A percentile compares a stretch with the other conserved stretches of the same genome.
phyloP scores from a whole-genome alignment of 2,329 filamentous ascomycete species.

The Penicillium expansum region DNA sequence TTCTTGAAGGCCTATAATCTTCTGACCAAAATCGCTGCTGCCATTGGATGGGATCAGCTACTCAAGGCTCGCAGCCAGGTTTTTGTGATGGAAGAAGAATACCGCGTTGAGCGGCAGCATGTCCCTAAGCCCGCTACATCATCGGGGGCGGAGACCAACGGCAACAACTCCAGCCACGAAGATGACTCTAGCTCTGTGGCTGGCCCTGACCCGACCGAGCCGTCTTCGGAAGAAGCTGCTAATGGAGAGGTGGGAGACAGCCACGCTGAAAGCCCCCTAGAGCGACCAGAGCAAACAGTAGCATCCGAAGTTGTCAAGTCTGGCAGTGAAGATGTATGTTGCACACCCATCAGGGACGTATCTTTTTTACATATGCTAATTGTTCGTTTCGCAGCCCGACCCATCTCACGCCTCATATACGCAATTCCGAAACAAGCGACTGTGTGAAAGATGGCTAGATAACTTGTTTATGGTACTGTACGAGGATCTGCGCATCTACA shows the following conservation, averaged over 20 bases:
- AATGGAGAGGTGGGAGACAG: slow-evolving; percentile 33
- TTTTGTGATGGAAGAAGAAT: slow-evolving; percentile 99
- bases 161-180: slow-evolving; percentile 27
- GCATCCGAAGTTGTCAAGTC: slow-evolving; percentile 74
- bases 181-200: slow-evolving; percentile 27
- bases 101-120: slow-evolving; percentile 68
- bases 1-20: slow-evolving; percentile 94
- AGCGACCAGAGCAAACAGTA: slow-evolving; percentile 77
- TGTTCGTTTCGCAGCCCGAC: slow-evolving; percentile 50
- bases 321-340: slow-evolving; percentile 66
- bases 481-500: slow-evolving; percentile 96
- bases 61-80: slow-evolving; percentile 93
- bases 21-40: slow-evolving; percentile 90
- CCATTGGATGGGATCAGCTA: slow-evolving; percentile 96
- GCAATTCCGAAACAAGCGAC: slow-evolving; percentile 91
- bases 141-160: slow-evolving; percentile 48
- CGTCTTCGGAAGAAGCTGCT: slow-evolving; percentile 23
- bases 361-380: slow-evolving; percentile 8
- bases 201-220: slow-evolving; percentile 21
- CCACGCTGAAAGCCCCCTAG: slow-evolving; percentile 51
- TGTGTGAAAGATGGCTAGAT: slow-evolving; percentile 97
- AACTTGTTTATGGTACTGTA: slow-evolving; percentile 99
- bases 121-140: slow-evolving; percentile 73
- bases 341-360: neutral
- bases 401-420: slow-evolving; percentile 72